A percentile compares a stretch with the other conserved stretches of the same genome.
Conservation (phyloP, 1,139 yeast genomes). For the Pichia sp. region DNA sequence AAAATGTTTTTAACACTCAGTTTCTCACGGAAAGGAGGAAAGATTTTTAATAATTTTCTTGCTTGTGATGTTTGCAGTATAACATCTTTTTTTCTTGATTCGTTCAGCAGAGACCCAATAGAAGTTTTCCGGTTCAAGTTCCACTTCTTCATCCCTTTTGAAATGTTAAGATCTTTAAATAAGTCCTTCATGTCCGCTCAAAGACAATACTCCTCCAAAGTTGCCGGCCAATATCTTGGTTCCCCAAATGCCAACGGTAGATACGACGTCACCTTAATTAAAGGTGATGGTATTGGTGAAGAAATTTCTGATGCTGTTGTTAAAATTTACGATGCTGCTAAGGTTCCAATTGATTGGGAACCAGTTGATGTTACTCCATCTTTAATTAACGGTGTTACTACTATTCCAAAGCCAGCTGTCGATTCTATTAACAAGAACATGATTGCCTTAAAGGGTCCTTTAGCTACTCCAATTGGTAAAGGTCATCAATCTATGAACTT, state of each 20-base stretch:
- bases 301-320: conserved; percentile 93
- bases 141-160: not conserved
- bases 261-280: conserved; percentile 90
- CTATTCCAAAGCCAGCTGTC: conserved; percentile 88
- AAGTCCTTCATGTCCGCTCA: conserved; percentile 14
- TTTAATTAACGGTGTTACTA: conserved; percentile 86
- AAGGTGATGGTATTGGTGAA: conserved; percentile 97
- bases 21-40: not conserved
- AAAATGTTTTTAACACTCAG: too few relatives aligned
- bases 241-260: conserved; percentile 57
- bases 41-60: not conserved
- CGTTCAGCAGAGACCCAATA: not conserved
- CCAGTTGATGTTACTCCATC: conserved; percentile 93
- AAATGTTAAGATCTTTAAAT: conserved; percentile 17
- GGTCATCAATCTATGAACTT: conserved; percentile 97
- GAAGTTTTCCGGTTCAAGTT: not conserved
- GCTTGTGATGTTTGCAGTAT: not conserved
- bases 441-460: conserved; percentile 95
- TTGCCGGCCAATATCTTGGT: conserved; percentile 54
- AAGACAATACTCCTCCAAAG: conserved; percentile 29
- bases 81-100: not conserved
- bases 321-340: conserved; percentile 84
- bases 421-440: conserved; percentile 86
- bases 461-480: conserved; percentile 97
- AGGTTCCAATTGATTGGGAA: conserved; percentile 96